Evolutionary conservation across 306 rosid species (phyloP).

Genomic region (Begonia fuchsioides): DNA sequence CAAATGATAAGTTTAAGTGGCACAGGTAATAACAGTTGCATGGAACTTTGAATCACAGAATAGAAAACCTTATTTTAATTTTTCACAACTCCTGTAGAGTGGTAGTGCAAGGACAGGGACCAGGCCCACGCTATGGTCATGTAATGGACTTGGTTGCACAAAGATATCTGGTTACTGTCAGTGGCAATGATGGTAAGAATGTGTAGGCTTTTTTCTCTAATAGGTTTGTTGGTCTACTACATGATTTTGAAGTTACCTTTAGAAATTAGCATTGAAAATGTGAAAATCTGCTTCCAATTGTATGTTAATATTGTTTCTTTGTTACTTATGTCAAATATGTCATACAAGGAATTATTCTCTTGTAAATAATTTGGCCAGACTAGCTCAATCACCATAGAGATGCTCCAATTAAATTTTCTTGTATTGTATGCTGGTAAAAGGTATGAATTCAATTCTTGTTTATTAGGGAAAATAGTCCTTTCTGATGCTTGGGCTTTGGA

Average conservation of each 20-base stretch:
- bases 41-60: conserved; percentile 9
- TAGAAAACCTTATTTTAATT: conserved; percentile 5
- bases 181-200: conserved; percentile 90
- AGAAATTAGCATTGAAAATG: too few species aligned
- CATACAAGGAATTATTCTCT: too few species aligned
- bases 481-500: conserved; percentile 95
- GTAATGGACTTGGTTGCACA: conserved; percentile 99
- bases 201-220: conserved; percentile 3
- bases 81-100: conserved; percentile 40
- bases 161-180: conserved; percentile 88
- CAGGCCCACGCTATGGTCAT: conserved; percentile 98
- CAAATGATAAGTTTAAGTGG: conserved; percentile 93
- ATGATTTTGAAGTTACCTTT: too few species aligned
- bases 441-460: conserved; percentile 7
- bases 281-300: too few species aligned
- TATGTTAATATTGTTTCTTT: too few species aligned
- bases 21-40: conserved; percentile 57
- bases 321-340: too few species aligned
- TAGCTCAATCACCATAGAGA: too few species aligned
- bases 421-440: too few species aligned
- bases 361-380: too few species aligned
- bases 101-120: conserved; percentile 97
- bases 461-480: conserved; percentile 68
- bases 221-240: too few species aligned
- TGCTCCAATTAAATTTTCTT: too few species aligned